Percentiles rank a stretch among this genome's conserved stretches.
Conservation (phyloP, 2,329 filamentous ascomycete genomes). For the Colletotrichum melonis region DNA sequence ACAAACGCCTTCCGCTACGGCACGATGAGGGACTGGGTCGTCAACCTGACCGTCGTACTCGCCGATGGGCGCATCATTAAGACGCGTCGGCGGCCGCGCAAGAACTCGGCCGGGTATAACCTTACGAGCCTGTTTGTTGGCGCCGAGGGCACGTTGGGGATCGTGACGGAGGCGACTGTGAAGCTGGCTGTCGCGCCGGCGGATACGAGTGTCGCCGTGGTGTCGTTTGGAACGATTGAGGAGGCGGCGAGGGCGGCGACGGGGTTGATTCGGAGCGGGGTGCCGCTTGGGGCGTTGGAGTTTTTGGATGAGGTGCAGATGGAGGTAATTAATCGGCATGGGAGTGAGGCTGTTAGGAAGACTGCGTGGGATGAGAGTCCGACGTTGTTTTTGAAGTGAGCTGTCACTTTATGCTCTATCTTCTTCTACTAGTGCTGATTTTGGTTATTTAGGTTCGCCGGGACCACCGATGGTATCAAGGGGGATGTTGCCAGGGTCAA, state of each 20-base stretch:
- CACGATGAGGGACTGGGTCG: slow-evolving; percentile 81
- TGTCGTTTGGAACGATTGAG: slow-evolving; percentile 68
- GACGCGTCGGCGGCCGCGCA: slow-evolving; percentile 73
- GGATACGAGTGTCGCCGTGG: slow-evolving; percentile 73
- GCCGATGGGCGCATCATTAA: slow-evolving; percentile 76
- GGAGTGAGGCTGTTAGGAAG: slow-evolving; percentile 65
- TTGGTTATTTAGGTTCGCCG: slow-evolving; percentile 60
- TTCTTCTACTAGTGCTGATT: too few species aligned
- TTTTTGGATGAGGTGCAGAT: slow-evolving; percentile 75
- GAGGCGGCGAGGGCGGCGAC: slow-evolving; percentile 73
- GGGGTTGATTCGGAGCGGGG: slow-evolving; percentile 71
- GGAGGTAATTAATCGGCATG: slow-evolving; percentile 72
- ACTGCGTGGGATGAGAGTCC: slow-evolving; percentile 72
- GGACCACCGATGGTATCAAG: slow-evolving; percentile 71
- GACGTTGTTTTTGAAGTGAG: slow-evolving; percentile 77
- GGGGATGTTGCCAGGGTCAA: slow-evolving; percentile 68
- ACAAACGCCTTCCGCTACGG: slow-evolving; percentile 74
- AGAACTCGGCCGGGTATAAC: slow-evolving; percentile 79
- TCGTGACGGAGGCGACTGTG: slow-evolving; percentile 77
- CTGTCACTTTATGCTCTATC: background rate
- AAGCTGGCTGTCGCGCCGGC: slow-evolving; percentile 75
- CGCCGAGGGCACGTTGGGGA: slow-evolving; percentile 77
- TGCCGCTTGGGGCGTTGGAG: slow-evolving; percentile 75
- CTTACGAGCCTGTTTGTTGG: slow-evolving; percentile 76
- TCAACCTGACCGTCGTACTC: slow-evolving; percentile 77